Percentiles rank a stretch among this genome's conserved stretches.
phyloP scores from a whole-genome alignment of 345 rosid species.

The Rhodomyrtus tomentosa region DNA sequence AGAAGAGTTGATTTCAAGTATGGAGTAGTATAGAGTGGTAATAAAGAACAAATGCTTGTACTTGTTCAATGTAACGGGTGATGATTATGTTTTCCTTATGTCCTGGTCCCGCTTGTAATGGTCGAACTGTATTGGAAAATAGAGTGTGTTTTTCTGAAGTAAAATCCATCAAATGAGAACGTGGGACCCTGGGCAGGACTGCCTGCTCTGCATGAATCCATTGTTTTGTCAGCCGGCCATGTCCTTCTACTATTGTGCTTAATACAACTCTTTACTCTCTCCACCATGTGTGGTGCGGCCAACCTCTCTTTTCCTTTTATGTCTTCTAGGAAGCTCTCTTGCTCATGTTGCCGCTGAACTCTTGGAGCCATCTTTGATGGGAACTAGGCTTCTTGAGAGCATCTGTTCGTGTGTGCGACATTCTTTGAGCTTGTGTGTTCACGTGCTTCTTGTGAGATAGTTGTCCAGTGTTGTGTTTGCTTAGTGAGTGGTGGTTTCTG shows the following conservation, averaged over 20 bases:
- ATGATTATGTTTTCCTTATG: background rate
- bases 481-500: background rate
- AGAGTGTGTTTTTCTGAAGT: background rate
- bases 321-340: background rate
- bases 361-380: background rate
- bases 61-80: background rate
- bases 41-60: background rate
- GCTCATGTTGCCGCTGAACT: background rate
- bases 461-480: background rate
- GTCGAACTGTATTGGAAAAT: background rate
- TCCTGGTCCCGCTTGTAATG: background rate
- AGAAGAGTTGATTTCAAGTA: background rate
- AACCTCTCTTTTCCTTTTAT: background rate
- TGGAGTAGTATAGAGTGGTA: background rate
- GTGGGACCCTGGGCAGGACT: background rate
- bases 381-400: background rate
- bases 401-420: background rate
- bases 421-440: background rate
- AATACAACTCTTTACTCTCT: background rate
- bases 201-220: background rate
- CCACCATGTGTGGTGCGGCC: background rate
- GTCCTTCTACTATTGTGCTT: background rate
- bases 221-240: background rate
- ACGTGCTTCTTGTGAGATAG: background rate
- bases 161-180: background rate